These are phyloP conservation scores for Coniochaeta prunicola DNA, from an alignment of 2,329 filamentous ascomycete genomes.

Conservation along the genomic window DNA sequence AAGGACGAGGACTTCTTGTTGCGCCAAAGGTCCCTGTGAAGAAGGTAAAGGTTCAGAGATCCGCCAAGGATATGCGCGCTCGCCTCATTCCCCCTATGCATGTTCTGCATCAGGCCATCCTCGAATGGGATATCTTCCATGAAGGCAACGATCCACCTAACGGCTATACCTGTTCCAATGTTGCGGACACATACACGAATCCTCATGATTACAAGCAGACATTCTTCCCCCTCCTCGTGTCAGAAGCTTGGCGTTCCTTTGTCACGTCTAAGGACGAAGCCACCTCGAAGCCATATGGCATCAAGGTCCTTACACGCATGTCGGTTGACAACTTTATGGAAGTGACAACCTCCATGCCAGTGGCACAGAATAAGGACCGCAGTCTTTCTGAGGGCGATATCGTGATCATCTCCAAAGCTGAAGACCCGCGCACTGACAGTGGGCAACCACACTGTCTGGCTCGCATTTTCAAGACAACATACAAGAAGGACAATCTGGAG, in stretches of 20 bases:
- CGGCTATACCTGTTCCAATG: slow-evolving; percentile 63
- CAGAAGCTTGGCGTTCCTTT: slow-evolving; percentile 95
- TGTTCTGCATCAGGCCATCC: slow-evolving; percentile 73
- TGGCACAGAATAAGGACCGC: slow-evolving; percentile 62
- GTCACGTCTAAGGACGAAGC: slow-evolving; percentile 84
- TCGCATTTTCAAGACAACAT: slow-evolving; percentile 70
- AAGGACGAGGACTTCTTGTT: slow-evolving; percentile 41
- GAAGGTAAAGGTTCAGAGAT: slow-evolving; percentile 73
- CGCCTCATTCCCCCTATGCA: slow-evolving; percentile 86
- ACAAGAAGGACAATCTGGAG: slow-evolving; percentile 76
- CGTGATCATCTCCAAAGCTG: slow-evolving; percentile 70
- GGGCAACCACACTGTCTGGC: slow-evolving; percentile 75
- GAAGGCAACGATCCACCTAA: slow-evolving; percentile 78
- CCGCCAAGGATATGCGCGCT: slow-evolving; percentile 89
- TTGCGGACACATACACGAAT: slow-evolving; percentile 70
- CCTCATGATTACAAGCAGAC: slow-evolving; percentile 77
- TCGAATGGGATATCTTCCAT: slow-evolving; percentile 94
- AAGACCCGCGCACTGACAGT: slow-evolving; percentile 59
- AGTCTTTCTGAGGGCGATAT: slow-evolving; percentile 80
- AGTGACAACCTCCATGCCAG: slow-evolving; percentile 75
- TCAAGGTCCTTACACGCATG: slow-evolving; percentile 81
- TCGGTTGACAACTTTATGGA: slow-evolving; percentile 92
- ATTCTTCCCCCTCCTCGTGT: slow-evolving; percentile 81
- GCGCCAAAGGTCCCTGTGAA: slow-evolving; percentile 63
- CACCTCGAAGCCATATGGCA: slow-evolving; percentile 71